Base-by-base conservation (phyloP, 495 filamentous ascomycete genomes). In the Cercophora sp. region DNA sequence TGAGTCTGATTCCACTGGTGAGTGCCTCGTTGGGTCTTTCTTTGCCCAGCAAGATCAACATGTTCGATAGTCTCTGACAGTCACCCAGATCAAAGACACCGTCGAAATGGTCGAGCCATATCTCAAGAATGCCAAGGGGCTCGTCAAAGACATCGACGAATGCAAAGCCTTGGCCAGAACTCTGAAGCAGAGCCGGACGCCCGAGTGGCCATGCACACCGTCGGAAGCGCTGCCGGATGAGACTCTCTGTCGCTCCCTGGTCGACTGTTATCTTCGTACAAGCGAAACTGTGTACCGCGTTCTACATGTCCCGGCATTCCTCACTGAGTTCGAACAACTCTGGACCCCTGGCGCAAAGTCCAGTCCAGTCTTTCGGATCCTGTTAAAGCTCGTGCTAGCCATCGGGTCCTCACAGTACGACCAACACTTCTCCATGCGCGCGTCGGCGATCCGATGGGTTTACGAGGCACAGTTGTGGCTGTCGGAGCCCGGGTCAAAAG, bases 271-370 rank as follows among this genome's bases (percentile, higher is more conserved):
- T 55, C 60, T 78, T 13, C 55, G 65, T n/a, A 72, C 74, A 5
- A 71, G 58, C 20, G 79, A 80, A 49, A 66, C 70, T 2, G 52
- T 75, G 9, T 60, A 81, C 60, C 74, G 80, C 8, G 70, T 85
- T 15, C 40, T 85, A 8, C 82, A 85, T 52, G 60, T 81, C n/a
- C 80, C 82, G 0, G 69, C 70, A 0, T 85, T 78, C 52, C 18
- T 10, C 5, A 3, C 27, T 4, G 18, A n/a, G 4, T 51, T 40
- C 22, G 11, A 4, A 8, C 29, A 63, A 43, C 45, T 63, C 51
- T 47, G 68, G 69, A 20, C 55, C 50, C 4, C 54, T 34, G 11
- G 20, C 36, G 60, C n/a, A 51, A 63, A 6, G 36, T 58, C 48
- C 47, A 64, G 34, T 47, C 31, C 48, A 9, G 35, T 32, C 0